Evolutionary conservation across 2,329 filamentous ascomycete species (phyloP), one percentile per base, ranked within the genome.

Genomic region (Drechslerella dactyloides): DNA sequence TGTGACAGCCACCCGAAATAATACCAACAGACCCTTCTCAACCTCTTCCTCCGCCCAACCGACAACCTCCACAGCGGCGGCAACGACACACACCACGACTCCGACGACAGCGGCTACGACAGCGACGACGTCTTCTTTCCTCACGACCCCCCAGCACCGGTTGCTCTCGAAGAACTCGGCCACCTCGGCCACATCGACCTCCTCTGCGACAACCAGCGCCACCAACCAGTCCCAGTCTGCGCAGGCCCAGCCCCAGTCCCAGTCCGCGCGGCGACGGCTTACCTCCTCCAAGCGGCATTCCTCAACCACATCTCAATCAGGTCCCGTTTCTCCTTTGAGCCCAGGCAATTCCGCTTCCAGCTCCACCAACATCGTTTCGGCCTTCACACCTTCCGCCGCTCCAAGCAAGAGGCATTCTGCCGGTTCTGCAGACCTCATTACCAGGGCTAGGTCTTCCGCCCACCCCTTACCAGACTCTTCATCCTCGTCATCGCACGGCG

Each of bases 1-100:
- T 61, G 21, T 27, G 21, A 70, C 66, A 70, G 66, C 66, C 66
- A 70, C 66, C 66, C 66, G 66, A 70, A 70, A 70, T 70, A 63
- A 56, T 50, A 52, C 46, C 65, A 59, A 53, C 58, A 69, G 57
- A 69, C 60, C 48, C 52, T 61, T 69, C 58, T 50, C 52, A 59
- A 63, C 59, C 35, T 56, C 64, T 46, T 64, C 66, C 19, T 51
- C 46, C 46, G 23, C 46, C 23, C 46, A 23, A 27, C 46, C 46
- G 46, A 51, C 46, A 51, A 3, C 17, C 37, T 42, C 37, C 37
- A 42, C 37, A 5, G 37, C 37, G 37, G 37, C 37, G n/a, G n/a
- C 37, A 17, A 42, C 37, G 19, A 13, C 23, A 13, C 15, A 6
- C 37, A 53, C 66, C 46, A 33, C 66, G 17, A 60, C 50, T 27